Conservation (phyloP, 2,329 filamentous ascomycete genomes). For the Escovopsis sp. region DNA sequence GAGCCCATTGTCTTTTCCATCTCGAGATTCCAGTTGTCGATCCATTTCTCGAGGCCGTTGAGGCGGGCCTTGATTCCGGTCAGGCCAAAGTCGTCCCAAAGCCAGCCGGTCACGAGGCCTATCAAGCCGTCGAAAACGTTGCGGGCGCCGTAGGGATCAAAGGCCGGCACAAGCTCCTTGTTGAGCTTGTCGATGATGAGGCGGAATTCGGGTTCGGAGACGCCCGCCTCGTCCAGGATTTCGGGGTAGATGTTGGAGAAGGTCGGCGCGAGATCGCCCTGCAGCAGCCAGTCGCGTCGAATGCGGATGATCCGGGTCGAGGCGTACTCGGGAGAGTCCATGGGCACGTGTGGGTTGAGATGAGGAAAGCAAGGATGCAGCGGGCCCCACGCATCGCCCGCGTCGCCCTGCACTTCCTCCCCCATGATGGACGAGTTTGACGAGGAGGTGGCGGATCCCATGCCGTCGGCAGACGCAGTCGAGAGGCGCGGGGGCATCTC, state of each 20-base stretch:
- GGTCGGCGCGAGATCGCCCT: constrained; percentile 79
- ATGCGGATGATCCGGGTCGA: constrained; percentile 85
- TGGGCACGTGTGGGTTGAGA: constrained; percentile 76
- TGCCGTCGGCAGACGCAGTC: constrained; percentile 33
- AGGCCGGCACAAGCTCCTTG: constrained; percentile 56
- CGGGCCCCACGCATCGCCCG: constrained; percentile 78
- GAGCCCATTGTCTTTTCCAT: constrained; percentile 41
- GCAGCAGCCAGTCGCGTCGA: constrained; percentile 77
- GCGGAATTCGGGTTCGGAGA: constrained; percentile 79
- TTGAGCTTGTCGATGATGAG: constrained; percentile 72
- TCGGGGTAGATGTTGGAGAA: constrained; percentile 95
- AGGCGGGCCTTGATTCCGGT: constrained; percentile 61
- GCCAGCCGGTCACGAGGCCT: constrained; percentile 75
- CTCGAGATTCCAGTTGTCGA: constrained; percentile 74
- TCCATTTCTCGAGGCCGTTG: constrained; percentile 58
- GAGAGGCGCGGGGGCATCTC: constrained; percentile 29
- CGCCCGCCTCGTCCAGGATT: constrained; percentile 70
- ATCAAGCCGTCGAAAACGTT: constrained; percentile 70
- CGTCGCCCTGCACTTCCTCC: constrained; percentile 48
- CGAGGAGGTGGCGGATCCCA: constrained; percentile 41
- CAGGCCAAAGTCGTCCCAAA: constrained; percentile 83
- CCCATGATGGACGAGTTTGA: constrained; percentile 47
- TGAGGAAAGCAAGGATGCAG: constrained; percentile 92
- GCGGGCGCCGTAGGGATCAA: constrained; percentile 60
- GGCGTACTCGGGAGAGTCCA: constrained; percentile 57